Evolutionary conservation across 805 yeast species (phyloP), one percentile per base, ranked within the genome.

Genomic region (Starmerella stellata): DNA sequence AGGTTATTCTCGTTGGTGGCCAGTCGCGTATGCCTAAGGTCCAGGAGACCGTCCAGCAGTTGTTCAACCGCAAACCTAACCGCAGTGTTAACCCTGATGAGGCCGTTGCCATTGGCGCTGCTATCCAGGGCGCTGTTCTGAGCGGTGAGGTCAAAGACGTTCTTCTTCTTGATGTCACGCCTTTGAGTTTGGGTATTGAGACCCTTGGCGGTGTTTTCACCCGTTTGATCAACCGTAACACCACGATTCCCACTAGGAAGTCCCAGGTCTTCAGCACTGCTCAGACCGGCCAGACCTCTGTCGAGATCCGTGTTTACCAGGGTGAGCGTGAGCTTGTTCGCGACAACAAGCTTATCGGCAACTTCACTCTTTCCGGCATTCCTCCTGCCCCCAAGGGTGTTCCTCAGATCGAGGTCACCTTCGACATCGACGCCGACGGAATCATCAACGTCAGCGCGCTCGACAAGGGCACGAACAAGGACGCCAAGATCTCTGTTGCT

Each of bases 291-390:
- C 95, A 82, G 71, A 82, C 94, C 49, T 78, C 93, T 54, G 93
- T 82, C 53, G 93, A 82, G 70, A 83, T 83, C 67, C 78, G 95
- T 69, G 95, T 83, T 44, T 85, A 81, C 94, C 95, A 83, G 70
- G 95, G 95, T 71, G 95, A 83, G 73, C 80, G 95, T 72, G 95
- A 83, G 69, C 75, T 85, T 59, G 93, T 87, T 57, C 78, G 93
- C 69, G 95, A 83, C 72, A 83, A 83, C 80, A 83, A 85, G 70
- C 73, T 85, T 61, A 80, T 83, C 61, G 95, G 95, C 65, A 83
- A 85, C 79, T 83, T 83, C 68, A 83, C 93, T 46, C 72, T 83
- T 56, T 69, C 90, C 48, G 95, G 95, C 65, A 83, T 83, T 53
- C 95, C 92, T 57, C 92, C 92, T 50, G 90, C 90, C 53, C 85